Conservation (phyloP, 2,329 filamentous ascomycete genomes). For the Teratosphaeria gauchensis region DNA sequence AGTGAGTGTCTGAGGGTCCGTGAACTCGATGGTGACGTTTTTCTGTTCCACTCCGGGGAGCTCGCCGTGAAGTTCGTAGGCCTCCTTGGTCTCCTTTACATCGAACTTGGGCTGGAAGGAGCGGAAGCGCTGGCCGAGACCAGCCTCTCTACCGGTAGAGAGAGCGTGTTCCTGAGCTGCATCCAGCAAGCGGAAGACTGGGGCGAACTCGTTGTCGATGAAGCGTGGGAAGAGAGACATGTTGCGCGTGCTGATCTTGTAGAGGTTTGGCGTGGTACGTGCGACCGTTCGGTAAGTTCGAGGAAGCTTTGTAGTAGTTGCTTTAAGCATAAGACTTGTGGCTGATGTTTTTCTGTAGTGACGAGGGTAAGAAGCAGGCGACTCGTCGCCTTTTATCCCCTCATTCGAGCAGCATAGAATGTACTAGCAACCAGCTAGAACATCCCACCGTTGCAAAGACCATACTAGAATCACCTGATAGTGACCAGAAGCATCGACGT, state of each 20-base stretch:
- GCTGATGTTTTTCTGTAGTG: background rate
- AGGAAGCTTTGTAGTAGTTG: background rate
- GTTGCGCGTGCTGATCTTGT: conserved; percentile 21
- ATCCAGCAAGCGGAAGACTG: conserved; percentile 40
- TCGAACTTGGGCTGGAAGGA: conserved; percentile 72
- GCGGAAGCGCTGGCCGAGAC: conserved; percentile 24
- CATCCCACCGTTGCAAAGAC: background rate
- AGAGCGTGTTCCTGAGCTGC: conserved; percentile 32
- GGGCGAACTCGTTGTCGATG: conserved; percentile 27
- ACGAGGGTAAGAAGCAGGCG: background rate
- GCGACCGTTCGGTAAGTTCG: background rate
- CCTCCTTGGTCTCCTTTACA: conserved; percentile 56
- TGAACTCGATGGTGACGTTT: conserved; percentile 68
- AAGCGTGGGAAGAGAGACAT: conserved; percentile 30
- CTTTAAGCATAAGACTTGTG: background rate
- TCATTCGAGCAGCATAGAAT: background rate
- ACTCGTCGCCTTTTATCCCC: background rate
- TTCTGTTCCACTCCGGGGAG: conserved; percentile 67
- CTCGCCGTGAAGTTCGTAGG: conserved; percentile 72
- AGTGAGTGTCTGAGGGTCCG: conserved; percentile 61
- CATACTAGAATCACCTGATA: background rate
- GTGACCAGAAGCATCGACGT: background rate
- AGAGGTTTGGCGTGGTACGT: conserved; percentile 9
- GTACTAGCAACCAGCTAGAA: background rate
- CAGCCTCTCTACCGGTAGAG: conserved; percentile 6